A percentile compares a stretch with the other conserved stretches of the same genome.
Evolutionary conservation across 176 grass and related monocot genomes (phyloP).

Genomic region (Panicum miliaceum): DNA sequence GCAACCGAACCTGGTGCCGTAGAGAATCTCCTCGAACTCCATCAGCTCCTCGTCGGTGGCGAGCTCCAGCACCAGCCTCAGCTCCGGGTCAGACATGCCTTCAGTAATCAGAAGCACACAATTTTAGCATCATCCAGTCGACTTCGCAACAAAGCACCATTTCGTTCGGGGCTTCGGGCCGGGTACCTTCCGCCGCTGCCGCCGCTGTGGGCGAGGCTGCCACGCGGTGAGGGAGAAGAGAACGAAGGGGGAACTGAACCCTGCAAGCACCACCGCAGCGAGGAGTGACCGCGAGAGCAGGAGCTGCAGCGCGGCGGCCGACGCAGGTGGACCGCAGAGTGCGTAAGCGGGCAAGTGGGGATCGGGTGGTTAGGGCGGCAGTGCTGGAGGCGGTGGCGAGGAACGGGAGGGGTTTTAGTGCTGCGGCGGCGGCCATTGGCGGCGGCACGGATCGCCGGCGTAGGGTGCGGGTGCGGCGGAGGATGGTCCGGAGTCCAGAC

Average conservation of each 20-base stretch:
- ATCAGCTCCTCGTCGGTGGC: constrained; percentile 77
- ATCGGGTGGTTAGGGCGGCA: not conserved
- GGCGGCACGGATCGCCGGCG: constrained; percentile 21
- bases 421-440: constrained; percentile 33
- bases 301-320: not conserved
- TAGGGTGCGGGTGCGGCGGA: not conserved
- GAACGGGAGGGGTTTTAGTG: constrained; percentile 23
- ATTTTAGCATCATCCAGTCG: not conserved
- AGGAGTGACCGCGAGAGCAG: constrained; percentile 5
- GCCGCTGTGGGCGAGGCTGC: not conserved
- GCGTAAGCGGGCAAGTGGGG: not conserved
- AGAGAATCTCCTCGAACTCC: constrained; percentile 88
- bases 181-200: constrained; percentile 36
- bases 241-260: not conserved
- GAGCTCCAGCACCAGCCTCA: constrained; percentile 87
- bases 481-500: not conserved
- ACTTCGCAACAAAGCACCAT: constrained; percentile 2
- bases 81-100: constrained; percentile 81
- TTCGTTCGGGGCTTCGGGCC: not conserved
- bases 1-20: constrained; percentile 68
- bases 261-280: not conserved
- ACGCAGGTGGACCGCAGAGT: not conserved
- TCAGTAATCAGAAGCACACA: constrained; percentile 24
- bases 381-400: not conserved
- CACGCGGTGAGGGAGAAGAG: not conserved